A percentile compares a stretch with the other conserved stretches of the same genome.
phyloP scores from a whole-genome alignment of 2,329 filamentous ascomycete genomes.

The Sclerotinia trifoliorum region DNA sequence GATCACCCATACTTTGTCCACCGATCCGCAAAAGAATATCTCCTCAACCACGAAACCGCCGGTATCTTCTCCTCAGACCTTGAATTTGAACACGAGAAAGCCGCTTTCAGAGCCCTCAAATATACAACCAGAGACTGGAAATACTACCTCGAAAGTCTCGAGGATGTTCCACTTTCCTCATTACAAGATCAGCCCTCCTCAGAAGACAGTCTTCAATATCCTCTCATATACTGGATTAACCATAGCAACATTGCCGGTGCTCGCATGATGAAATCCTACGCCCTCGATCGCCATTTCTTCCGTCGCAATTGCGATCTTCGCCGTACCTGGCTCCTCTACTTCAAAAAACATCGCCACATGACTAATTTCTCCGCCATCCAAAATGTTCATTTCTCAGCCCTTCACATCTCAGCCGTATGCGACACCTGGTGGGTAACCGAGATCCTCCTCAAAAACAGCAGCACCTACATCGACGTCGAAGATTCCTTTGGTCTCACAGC shows the following conservation, averaged over 20 bases:
- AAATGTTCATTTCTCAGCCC: constrained; percentile 20
- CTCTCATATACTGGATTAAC: constrained; percentile 22
- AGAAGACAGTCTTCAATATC: constrained; percentile 23
- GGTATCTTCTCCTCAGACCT: constrained; percentile 23
- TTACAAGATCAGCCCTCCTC: constrained; percentile 23
- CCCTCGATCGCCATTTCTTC: constrained; percentile 20
- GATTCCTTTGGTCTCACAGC: constrained; percentile 21
- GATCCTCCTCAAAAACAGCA: constrained; percentile 20
- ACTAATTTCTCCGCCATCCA: constrained; percentile 25
- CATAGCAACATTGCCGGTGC: constrained; percentile 22
- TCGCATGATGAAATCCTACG: constrained; percentile 19
- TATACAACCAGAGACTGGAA: constrained; percentile 22
- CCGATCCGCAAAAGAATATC: constrained; percentile 22
- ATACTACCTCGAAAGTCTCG: constrained; percentile 22
- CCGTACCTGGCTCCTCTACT: constrained; percentile 22
- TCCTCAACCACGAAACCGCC: constrained; percentile 19
- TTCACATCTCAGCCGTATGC: constrained; percentile 22
- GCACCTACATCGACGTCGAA: constrained; percentile 19
- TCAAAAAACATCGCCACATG: constrained; percentile 23
- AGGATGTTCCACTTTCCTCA: constrained; percentile 19
- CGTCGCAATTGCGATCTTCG: constrained; percentile 21
- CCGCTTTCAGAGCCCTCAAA: constrained; percentile 19
- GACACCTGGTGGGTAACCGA: constrained; percentile 19
- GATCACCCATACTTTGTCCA: constrained; percentile 23
- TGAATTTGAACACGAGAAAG: constrained; percentile 21